Evolutionary conservation across 2,329 filamentous ascomycete species (phyloP).

Genomic region (Alternaria alternata): DNA sequence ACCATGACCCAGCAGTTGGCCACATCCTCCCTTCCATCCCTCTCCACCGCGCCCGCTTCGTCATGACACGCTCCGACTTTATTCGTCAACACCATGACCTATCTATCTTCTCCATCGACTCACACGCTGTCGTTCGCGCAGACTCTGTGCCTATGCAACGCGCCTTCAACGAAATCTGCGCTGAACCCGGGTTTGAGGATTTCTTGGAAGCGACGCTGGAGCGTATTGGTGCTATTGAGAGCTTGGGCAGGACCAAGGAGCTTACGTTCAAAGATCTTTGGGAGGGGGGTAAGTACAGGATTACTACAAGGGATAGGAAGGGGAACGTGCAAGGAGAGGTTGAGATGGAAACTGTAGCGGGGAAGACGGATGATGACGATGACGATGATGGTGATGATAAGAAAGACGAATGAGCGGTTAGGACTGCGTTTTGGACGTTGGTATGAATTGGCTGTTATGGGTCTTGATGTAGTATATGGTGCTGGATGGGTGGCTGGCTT

Average conservation of each 20-base stretch:
- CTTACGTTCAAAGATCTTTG: constrained; percentile 95
- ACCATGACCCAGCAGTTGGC: constrained; percentile 71
- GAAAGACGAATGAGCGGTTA: background rate
- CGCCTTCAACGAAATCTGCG: constrained; percentile 86
- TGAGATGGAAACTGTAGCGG: constrained; percentile 44
- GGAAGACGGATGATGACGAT: constrained; percentile 38
- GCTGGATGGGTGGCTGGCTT: background rate
- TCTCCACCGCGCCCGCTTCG: constrained; percentile 61
- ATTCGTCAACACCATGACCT: constrained; percentile 91
- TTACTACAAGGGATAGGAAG: constrained; percentile 41
- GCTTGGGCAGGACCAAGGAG: constrained; percentile 90
- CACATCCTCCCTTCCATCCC: constrained; percentile 79
- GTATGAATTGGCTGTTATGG: background rate
- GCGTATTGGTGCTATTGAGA: constrained; percentile 92
- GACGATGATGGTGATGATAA: constrained; percentile 24
- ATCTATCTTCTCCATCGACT: constrained; percentile 95
- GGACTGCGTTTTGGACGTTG: background rate
- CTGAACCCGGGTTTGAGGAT: constrained; percentile 77
- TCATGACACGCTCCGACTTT: constrained; percentile 97
- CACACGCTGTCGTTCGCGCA: constrained; percentile 83
- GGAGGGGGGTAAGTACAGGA: constrained; percentile 76
- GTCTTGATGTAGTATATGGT: background rate
- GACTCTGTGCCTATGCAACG: constrained; percentile 96
- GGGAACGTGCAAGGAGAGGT: constrained; percentile 40
- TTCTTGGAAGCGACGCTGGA: constrained; percentile 83